phyloP scores from a whole-genome alignment of 1,284 basidiomycete genomes.

The Psilocybe mexicana region DNA sequence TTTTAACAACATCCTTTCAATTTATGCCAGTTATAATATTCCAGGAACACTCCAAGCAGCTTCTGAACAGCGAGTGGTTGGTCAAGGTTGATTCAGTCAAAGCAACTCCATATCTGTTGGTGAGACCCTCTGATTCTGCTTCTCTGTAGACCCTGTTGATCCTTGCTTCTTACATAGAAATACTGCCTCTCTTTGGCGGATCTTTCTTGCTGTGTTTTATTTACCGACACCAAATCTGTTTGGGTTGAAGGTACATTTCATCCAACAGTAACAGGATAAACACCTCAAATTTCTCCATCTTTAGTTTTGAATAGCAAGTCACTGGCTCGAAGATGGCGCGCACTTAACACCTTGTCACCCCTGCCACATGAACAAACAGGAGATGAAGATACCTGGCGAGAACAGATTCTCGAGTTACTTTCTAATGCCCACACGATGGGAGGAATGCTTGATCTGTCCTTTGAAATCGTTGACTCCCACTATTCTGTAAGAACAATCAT shows the following conservation, averaged over 20 bases:
- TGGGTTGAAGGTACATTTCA: constrained; percentile 67
- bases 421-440: constrained; percentile 58
- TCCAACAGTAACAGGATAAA: background rate
- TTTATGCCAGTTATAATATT: constrained; percentile 6
- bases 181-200: constrained; percentile 56
- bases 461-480: constrained; percentile 55
- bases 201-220: constrained; percentile 55
- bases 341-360: constrained; percentile 44
- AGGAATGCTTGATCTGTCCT: constrained; percentile 54
- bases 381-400: constrained; percentile 61
- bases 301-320: constrained; percentile 59
- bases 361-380: constrained; percentile 28
- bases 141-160: background rate
- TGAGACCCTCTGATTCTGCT: constrained; percentile 25
- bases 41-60: constrained; percentile 56
- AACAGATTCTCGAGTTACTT: constrained; percentile 50
- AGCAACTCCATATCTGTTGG: constrained; percentile 70
- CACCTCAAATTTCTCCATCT: background rate
- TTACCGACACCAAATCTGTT: constrained; percentile 72
- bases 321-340: constrained; percentile 66
- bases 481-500: constrained; percentile 52
- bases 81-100: constrained; percentile 58
- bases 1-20: background rate
- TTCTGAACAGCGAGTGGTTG: constrained; percentile 72
- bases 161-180: constrained; percentile 46